phyloP scores from a whole-genome alignment of 345 rosid genomes.

The Erysimum cheiranthoides region DNA sequence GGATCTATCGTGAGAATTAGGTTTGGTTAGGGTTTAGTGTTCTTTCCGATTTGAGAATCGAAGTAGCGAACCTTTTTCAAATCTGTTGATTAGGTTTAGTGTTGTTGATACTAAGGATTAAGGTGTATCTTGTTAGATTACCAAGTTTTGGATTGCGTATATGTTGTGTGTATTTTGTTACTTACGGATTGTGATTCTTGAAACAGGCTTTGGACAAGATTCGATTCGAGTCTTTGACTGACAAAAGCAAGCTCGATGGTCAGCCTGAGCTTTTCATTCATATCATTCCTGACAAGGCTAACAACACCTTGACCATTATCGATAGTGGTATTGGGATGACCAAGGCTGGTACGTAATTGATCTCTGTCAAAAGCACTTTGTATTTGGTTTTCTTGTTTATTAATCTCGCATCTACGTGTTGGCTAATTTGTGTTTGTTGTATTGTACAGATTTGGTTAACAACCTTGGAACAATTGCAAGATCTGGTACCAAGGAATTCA shows the following conservation, averaged over 20 bases:
- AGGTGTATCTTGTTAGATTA: neutral
- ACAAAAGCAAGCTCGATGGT: constrained; percentile 85
- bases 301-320: constrained; percentile 65
- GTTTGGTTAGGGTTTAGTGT: neutral
- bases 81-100: neutral
- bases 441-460: constrained; percentile 73
- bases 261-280: constrained; percentile 90
- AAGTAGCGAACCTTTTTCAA: neutral
- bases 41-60: neutral
- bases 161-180: neutral
- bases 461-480: constrained; percentile 91
- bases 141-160: neutral
- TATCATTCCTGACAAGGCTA: constrained; percentile 77
- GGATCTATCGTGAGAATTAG: neutral
- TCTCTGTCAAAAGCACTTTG: neutral
- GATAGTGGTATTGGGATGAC: constrained; percentile 96
- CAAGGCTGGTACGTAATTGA: constrained; percentile 69
- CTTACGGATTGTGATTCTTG: neutral
- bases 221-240: constrained; percentile 85
- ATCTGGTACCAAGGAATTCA: constrained; percentile 89
- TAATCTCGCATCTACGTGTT: neutral
- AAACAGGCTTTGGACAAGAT: constrained; percentile 90
- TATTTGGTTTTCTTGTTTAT: neutral
- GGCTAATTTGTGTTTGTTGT: neutral
- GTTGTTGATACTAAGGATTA: neutral